Percentiles rank a stretch among this genome's conserved stretches.
Conservation (phyloP, 2,329 filamentous ascomycete genomes). For the Allantophomopsis lycopodina region DNA sequence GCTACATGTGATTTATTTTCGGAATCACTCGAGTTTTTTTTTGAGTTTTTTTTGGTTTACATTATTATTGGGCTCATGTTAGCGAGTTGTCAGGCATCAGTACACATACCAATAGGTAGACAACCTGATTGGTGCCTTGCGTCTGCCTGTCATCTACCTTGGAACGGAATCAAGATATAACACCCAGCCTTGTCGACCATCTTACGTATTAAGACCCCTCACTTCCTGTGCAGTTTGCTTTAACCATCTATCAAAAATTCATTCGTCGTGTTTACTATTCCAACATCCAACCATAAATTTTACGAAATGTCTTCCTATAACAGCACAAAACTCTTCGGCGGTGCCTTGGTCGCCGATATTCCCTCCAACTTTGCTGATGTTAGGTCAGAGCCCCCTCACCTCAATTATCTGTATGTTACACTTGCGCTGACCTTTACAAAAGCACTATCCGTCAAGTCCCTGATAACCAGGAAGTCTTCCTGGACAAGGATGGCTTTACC, state of each 20-base stretch:
- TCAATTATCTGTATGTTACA: neutral
- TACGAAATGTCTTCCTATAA: conserved; percentile 37
- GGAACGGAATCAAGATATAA: no score
- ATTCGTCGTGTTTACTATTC: neutral
- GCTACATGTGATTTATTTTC: no score
- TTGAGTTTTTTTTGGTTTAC: no score
- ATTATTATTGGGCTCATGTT: no score
- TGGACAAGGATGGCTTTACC: conserved; percentile 71
- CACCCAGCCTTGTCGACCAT: no score
- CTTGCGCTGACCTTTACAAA: neutral
- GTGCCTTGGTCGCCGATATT: conserved; percentile 55
- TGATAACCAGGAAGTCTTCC: conserved; percentile 85
- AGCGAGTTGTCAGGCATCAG: no score
- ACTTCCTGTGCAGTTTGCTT: no score
- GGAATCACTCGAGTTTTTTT: no score
- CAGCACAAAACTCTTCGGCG: conserved; percentile 53
- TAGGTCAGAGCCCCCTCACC: conserved; percentile 33
- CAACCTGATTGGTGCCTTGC: no score
- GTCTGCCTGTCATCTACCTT: no score
- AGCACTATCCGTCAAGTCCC: conserved; percentile 65
- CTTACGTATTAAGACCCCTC: no score
- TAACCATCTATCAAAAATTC: neutral
- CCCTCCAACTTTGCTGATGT: conserved; percentile 59
- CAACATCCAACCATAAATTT: neutral
- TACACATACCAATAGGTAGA: no score